Conservation (phyloP, 345 rosid genomes). For the Eucalyptus dawsonii region DNA sequence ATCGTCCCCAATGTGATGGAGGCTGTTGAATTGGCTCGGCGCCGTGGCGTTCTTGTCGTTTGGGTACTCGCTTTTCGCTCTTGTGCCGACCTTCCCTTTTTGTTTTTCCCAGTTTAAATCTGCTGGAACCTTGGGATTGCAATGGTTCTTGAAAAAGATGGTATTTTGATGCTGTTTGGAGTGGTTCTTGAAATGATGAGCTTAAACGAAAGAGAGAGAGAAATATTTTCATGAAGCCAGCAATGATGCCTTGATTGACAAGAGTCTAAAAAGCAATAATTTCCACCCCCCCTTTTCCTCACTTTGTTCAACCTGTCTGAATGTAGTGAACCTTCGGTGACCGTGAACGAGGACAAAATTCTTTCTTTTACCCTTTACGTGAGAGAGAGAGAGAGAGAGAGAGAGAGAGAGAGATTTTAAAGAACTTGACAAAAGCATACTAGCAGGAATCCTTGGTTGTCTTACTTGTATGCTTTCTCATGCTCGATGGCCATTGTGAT, state of each 20-base stretch:
- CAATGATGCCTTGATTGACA: not conserved
- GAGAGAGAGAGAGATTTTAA: not conserved
- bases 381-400: fast-evolving
- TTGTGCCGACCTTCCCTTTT: not conserved
- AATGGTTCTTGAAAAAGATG: not conserved
- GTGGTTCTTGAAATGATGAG: not conserved
- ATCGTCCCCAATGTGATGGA: constrained; percentile 59
- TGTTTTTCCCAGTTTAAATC: not conserved
- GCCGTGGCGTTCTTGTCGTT: constrained; percentile 55
- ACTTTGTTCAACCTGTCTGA: not conserved
- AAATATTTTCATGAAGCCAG: not conserved
- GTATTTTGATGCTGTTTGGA: no score
- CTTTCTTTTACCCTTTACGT: not conserved
- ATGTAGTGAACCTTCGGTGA: not conserved
- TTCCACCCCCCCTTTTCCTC: not conserved
- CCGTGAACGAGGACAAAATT: not conserved
- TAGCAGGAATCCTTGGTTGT: not conserved
- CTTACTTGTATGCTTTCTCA: not conserved
- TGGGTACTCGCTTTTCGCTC: constrained; percentile 36
- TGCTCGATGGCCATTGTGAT: not conserved
- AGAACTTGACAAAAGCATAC: no score
- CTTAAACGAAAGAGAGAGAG: not conserved
- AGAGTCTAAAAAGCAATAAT: not conserved
- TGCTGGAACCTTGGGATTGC: not conserved
- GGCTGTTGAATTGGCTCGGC: constrained; percentile 61